Evolutionary conservation across 2,329 filamentous ascomycete species (phyloP), one percentile per base, ranked within the genome.

Genomic region (Nothophoma quercina): DNA sequence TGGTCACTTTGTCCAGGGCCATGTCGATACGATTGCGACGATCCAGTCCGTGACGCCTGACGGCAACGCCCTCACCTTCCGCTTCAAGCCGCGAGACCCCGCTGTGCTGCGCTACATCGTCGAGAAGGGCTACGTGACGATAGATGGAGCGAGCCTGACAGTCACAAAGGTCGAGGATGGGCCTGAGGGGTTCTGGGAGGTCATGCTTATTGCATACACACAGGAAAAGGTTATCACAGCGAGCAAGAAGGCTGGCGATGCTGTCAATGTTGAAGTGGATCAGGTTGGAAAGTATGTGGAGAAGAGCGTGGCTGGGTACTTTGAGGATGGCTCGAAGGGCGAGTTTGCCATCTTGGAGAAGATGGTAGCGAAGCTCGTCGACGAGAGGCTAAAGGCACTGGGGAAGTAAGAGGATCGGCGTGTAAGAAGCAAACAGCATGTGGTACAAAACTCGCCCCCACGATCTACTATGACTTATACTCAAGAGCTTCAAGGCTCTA

Each of bases 171-270:
- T 98, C 23, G 79, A 93, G 66, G 93, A 97, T 74, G 82, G 73
- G 1, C 84, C 86, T 60, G 87, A 88, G 33, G 96, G 91, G 74
- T 97, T 88, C 85, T 88, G 84, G 78, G 95, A 98, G 83, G 89
- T 99, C 41, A 99, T 99, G 95, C 81, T 99, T 56, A 97, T 99
- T 73, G 85, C 90, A 7, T 99, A 99, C 76, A 97, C 95, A 9
- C 95, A 98, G 79, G 91, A 93, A 76, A 90, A 90, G 75, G 88
- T 99, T 13, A 88, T 96, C 13, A 86, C 91, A 58, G 90, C 90
- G 2, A 80, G 79, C 44, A 97, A 97, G 83, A 81, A 84, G 75
- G 77, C 83, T 23, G 92, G 93, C 2, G 91, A 96, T 5, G 84
- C 87, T 41, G 90, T 96, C 56, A 97, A 97, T 69, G 85, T 97